Evolutionary conservation across 768 basidiomycete species (phyloP), one percentile per base, ranked within the genome.

Genomic region (Kwoniella pini): DNA sequence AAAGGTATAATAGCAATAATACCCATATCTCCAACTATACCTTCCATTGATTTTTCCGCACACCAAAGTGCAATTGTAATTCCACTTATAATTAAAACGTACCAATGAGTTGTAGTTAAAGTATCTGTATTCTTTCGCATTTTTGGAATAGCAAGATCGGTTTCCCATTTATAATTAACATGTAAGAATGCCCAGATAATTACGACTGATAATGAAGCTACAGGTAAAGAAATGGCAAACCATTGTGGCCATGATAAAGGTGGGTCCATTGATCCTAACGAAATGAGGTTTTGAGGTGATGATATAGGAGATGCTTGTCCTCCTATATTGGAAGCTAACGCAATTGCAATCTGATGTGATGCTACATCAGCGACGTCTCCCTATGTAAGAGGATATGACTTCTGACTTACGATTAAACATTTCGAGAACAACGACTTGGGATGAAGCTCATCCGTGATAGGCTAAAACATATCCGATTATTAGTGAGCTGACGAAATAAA

Each of bases 271-370:
- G 81, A 84, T n/a, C 83, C 79, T 6, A 97, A 80, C 3, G 94
- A 93, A 62, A 99, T 97, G 27, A 98, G 84, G 76, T 98, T 99
- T 79, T 99, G 95, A 1, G 95, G 95, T 0, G 94, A 97, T 2
- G 95, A 97, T 60, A 98, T 98, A 1, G 94, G 95, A 0, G 94
- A 97, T 50, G 88, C 90, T 79, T 97, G 94, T 0, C 96, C 96
- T 12, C 96, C 96, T 60, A 98, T 93, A 74, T 98, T 99, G 19
- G 94, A 92, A 0, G 95, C 93, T n/a, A 99, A 84, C 0, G 96
- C 95, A 66, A 99, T 98, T 7, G 89, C 94, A 54, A 99, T 84
- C 92, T 96, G 63, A 12, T 10, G 11, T 19, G 12, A 13, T n/a
- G n/a, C n/a, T n/a, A n/a, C n/a, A n/a, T n/a, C n/a, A n/a, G n/a